Conservation (phyloP, 495 filamentous ascomycete species). For the Talaromyces stipitatus region DNA sequence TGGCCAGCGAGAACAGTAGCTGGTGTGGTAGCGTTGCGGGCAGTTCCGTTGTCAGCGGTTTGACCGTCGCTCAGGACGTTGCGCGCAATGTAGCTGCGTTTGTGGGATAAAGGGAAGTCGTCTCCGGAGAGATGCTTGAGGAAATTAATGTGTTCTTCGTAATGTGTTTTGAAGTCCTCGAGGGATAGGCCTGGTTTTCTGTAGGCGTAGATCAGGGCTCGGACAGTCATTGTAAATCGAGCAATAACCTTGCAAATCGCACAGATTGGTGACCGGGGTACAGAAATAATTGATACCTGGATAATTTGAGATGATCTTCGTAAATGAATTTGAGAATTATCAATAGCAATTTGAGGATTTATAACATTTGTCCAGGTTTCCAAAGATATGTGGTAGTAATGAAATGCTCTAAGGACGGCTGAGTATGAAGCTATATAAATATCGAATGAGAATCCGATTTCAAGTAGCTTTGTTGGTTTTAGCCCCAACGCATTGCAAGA, state of each 20-base stretch:
- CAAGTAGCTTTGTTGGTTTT: too few species aligned
- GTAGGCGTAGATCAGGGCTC: slow-evolving; percentile 13
- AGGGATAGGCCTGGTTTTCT: slow-evolving; percentile 16
- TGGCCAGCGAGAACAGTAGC: slow-evolving; percentile 24
- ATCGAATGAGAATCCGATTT: background rate
- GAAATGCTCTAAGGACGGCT: too few species aligned
- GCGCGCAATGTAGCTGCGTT: slow-evolving; percentile 17
- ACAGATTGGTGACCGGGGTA: too few species aligned
- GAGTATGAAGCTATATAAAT: too few species aligned
- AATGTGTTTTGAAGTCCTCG: slow-evolving; percentile 17
- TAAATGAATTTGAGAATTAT: background rate
- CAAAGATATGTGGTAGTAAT: too few species aligned
- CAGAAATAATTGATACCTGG: too few species aligned
- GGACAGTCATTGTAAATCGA: slow-evolving; percentile 13
- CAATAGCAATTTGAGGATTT: background rate
- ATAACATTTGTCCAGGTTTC: too few species aligned
- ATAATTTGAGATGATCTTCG: background rate
- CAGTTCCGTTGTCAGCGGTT: background rate
- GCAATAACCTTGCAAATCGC: too few species aligned
- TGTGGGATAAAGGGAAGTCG: slow-evolving; percentile 15
- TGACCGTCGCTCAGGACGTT: background rate
- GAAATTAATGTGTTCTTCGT: slow-evolving; percentile 14
- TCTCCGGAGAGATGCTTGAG: slow-evolving; percentile 11
- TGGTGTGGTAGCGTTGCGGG: slow-evolving; percentile 17
- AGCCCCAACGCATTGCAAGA: too few species aligned